phyloP scores from a whole-genome alignment of 2,329 filamentous ascomycete genomes.

The Xylaria sp. region DNA sequence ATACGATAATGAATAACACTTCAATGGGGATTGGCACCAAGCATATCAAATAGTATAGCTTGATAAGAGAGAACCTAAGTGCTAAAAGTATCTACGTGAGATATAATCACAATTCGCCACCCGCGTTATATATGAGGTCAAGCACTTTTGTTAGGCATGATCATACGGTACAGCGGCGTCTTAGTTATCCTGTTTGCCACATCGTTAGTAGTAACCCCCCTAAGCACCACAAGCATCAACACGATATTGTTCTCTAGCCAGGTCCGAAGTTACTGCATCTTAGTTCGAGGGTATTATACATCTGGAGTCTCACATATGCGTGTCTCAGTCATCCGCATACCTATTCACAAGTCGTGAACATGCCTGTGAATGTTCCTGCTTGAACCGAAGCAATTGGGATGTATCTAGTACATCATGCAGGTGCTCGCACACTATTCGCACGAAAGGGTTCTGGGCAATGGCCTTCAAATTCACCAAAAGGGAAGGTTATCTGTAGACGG shows the following conservation, averaged over 20 bases:
- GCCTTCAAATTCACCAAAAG: slow-evolving; percentile 17
- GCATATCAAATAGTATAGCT: not conserved
- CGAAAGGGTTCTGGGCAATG: not conserved
- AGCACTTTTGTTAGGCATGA: not conserved
- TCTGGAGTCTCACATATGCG: not conserved
- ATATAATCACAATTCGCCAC: not conserved
- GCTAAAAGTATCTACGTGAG: not conserved
- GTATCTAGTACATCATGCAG: not conserved
- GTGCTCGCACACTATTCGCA: not conserved
- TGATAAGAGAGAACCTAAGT: not conserved
- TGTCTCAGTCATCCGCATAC: slow-evolving; percentile 4
- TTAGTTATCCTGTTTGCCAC: not conserved
- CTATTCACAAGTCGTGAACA: not conserved
- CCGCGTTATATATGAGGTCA: not conserved
- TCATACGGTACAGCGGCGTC: not conserved
- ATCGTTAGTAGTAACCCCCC: not conserved
- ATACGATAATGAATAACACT: not conserved
- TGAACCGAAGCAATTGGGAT: not conserved
- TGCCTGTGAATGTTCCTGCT: not conserved
- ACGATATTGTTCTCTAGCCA: too few species aligned
- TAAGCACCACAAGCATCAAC: not conserved
- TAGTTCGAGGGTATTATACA: not conserved
- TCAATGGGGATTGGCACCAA: not conserved
- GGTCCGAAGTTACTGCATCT: not conserved
- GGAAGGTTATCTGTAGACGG: slow-evolving; percentile 13